These are phyloP conservation scores for Hygrophorus russula DNA, from an alignment of 768 basidiomycete species.

Conservation along the genomic window DNA sequence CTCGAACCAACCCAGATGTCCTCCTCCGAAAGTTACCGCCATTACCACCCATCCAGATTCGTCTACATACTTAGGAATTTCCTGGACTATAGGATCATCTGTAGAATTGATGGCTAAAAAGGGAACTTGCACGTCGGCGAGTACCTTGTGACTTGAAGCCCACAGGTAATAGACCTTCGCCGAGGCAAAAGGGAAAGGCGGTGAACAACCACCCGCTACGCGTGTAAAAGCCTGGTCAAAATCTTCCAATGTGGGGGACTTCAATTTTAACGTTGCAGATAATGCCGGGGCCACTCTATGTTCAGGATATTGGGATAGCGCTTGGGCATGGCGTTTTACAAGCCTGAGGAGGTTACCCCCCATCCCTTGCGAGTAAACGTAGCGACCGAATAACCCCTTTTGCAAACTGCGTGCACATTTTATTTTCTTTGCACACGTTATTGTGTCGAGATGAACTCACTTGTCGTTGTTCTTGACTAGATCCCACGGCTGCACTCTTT, in stretches of 20 bases:
- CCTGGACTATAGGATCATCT: slow-evolving; percentile 67
- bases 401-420: slow-evolving; percentile 35
- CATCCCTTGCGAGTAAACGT: slow-evolving; percentile 72
- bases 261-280: slow-evolving; percentile 31
- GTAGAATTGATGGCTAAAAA: slow-evolving; percentile 65
- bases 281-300: slow-evolving; percentile 40
- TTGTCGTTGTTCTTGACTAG: slow-evolving; percentile 35
- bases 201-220: slow-evolving; percentile 60
- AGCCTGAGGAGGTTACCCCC: slow-evolving; percentile 58
- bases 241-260: slow-evolving; percentile 39
- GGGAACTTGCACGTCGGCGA: slow-evolving; percentile 55
- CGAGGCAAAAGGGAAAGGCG: slow-evolving; percentile 36
- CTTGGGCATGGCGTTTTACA: slow-evolving; percentile 36
- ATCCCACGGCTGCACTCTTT: slow-evolving; percentile 38
- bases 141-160: slow-evolving; percentile 49
- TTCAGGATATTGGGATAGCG: slow-evolving; percentile 39
- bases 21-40: slow-evolving; percentile 52
- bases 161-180: slow-evolving; percentile 37
- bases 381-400: slow-evolving; percentile 41
- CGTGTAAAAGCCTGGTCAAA: slow-evolving; percentile 59
- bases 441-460: slow-evolving; percentile 20
- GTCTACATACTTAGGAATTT: slow-evolving; percentile 46
- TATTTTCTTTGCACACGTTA: not conserved
- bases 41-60: slow-evolving; percentile 46
- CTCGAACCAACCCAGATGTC: slow-evolving; percentile 82